Evolutionary conservation across 2,329 filamentous ascomycete genomes (phyloP).

Genomic region (Rhexocercosporidium sp.): DNA sequence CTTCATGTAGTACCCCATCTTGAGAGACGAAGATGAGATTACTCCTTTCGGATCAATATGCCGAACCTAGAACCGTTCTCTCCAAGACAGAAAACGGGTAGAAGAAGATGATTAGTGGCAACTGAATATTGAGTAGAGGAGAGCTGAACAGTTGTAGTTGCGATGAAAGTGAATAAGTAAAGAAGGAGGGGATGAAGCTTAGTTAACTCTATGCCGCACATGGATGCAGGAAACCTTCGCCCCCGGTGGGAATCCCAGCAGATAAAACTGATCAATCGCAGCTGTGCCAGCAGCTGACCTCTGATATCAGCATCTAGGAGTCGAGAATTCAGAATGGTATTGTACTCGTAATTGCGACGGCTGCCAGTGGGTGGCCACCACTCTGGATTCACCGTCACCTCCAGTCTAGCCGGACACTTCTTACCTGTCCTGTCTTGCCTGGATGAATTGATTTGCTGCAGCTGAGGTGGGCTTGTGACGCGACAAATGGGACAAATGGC

Average conservation of each 20-base stretch:
- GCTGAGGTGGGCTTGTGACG: neutral
- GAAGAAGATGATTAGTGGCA: neutral
- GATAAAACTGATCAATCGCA: constrained; percentile 4
- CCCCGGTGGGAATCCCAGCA: neutral
- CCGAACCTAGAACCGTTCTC: neutral
- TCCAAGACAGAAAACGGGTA: neutral
- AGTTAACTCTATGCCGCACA: neutral
- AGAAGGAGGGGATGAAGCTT: constrained; percentile 1
- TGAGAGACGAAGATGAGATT: neutral
- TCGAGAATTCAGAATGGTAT: neutral
- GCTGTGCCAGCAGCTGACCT: constrained; percentile 3
- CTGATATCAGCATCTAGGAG: neutral
- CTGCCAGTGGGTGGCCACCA: neutral
- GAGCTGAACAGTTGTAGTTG: neutral
- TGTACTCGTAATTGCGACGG: neutral
- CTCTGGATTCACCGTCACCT: neutral
- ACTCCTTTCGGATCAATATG: neutral
- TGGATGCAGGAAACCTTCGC: neutral
- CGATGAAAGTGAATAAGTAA: neutral
- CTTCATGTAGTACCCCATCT: neutral
- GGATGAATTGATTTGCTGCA: neutral
- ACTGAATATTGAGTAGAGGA: neutral
- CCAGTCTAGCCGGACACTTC: neutral
- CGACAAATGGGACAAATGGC: neutral
- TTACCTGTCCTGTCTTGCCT: neutral